Evolutionary conservation across 768 basidiomycete genomes (phyloP).

Genomic region (Psilocybe sp.): DNA sequence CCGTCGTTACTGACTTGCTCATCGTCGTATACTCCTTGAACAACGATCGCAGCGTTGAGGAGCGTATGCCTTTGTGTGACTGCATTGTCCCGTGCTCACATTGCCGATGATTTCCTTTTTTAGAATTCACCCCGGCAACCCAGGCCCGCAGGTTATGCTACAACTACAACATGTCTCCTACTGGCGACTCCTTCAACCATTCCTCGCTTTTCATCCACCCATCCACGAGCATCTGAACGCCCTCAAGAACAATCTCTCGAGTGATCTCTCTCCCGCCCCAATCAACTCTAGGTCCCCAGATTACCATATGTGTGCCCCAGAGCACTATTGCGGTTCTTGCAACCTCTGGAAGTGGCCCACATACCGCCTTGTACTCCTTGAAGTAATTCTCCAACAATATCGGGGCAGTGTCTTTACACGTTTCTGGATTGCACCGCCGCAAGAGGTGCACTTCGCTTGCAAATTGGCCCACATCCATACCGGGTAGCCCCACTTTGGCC

Average conservation of each 20-base stretch:
- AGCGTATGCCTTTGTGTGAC: too few relatives aligned
- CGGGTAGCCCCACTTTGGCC: constrained; percentile 52
- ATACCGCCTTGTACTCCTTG: constrained; percentile 34
- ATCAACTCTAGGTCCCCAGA: constrained; percentile 42
- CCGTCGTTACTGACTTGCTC: constrained; percentile 54
- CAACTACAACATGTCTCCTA: constrained; percentile 17
- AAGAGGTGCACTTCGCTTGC: constrained; percentile 57
- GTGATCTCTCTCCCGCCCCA: constrained; percentile 52
- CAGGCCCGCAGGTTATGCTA: not conserved
- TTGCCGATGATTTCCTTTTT: too few relatives aligned
- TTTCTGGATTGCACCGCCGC: constrained; percentile 40
- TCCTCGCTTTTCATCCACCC: constrained; percentile 25
- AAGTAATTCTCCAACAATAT: constrained; percentile 44
- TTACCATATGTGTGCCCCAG: constrained; percentile 53
- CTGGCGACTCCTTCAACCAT: constrained; percentile 21
- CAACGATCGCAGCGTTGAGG: too few relatives aligned
- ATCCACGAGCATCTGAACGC: constrained; percentile 40
- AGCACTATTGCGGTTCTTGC: constrained; percentile 40
- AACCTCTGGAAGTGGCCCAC: constrained; percentile 23
- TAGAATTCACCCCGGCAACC: too few relatives aligned
- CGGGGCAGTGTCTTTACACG: constrained; percentile 31
- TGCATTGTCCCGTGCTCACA: too few relatives aligned
- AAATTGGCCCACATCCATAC: constrained; percentile 62
- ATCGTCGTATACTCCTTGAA: too few relatives aligned
- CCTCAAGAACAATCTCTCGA: constrained; percentile 47